Evolutionary conservation across 1,139 yeast genomes (phyloP).

Genomic region (Yamadazyma diddensiae): DNA sequence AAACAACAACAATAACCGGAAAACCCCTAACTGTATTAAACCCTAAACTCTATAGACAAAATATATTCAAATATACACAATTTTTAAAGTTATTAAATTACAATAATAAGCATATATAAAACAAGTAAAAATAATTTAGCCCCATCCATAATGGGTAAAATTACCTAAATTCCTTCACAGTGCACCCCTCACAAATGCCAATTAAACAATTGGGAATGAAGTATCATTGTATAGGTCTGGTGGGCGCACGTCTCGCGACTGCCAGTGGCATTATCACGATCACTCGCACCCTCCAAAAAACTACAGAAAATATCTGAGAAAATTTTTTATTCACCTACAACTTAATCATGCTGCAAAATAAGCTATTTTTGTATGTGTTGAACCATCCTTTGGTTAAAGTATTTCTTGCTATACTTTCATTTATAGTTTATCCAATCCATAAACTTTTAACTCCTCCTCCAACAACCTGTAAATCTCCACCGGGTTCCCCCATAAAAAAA

Average conservation of each 20-base stretch:
- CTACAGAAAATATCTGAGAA: background rate
- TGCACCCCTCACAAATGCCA: too few species aligned
- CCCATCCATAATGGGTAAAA: too few species aligned
- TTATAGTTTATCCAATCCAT: slow-evolving; percentile 7
- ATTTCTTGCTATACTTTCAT: slow-evolving; percentile 9
- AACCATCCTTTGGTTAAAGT: slow-evolving; percentile 10
- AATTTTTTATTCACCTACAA: slow-evolving; percentile 2
- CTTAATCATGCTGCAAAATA: slow-evolving; percentile 4
- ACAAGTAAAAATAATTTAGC: too few species aligned
- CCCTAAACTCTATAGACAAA: background rate
- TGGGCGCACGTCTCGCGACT: slow-evolving; percentile 1
- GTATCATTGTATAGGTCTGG: background rate
- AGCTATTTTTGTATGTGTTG: slow-evolving; percentile 3
- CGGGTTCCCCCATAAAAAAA: too few species aligned
- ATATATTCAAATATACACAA: background rate
- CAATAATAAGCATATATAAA: too few species aligned
- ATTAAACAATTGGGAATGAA: too few species aligned
- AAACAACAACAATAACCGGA: background rate
- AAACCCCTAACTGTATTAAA: background rate
- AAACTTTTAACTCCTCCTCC: slow-evolving; percentile 1
- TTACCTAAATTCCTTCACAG: too few species aligned
- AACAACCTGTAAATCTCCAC: too few species aligned
- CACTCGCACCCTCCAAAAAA: slow-evolving; percentile 1
- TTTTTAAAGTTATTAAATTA: too few species aligned
- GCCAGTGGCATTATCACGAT: slow-evolving; percentile 4